phyloP scores from a whole-genome alignment of 192 early-diverging fungal species.

The Diversispora epigaea region DNA sequence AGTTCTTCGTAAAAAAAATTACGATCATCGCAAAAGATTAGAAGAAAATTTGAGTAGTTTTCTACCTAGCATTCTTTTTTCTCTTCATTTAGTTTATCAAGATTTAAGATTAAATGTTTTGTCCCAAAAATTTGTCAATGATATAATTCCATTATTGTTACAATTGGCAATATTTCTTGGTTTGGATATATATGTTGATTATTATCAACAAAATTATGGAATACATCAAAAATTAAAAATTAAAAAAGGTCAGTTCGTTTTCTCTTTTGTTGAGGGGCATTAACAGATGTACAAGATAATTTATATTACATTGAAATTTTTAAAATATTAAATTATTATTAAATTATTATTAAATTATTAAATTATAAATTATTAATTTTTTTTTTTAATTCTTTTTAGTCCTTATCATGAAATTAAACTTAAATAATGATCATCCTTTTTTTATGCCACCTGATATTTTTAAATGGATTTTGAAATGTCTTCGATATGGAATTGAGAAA shows the following conservation, averaged over 20 bases:
- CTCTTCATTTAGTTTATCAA: slow-evolving; percentile 58
- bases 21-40: slow-evolving; percentile 10
- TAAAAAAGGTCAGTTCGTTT: slow-evolving; percentile 26
- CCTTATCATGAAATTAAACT: background rate
- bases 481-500: background rate
- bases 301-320: no score
- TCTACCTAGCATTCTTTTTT: slow-evolving; percentile 41
- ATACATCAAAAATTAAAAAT: background rate
- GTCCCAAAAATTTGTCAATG: slow-evolving; percentile 35
- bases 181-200: slow-evolving; percentile 39
- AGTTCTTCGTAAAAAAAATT: slow-evolving; percentile 34
- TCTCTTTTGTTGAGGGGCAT: background rate
- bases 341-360: slow-evolving; percentile 4
- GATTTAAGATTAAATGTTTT: slow-evolving; percentile 49
- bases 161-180: slow-evolving; percentile 35
- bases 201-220: slow-evolving; percentile 38
- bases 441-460: slow-evolving; percentile 22
- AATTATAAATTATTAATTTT: background rate
- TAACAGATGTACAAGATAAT: background rate
- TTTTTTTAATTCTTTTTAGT: background rate
- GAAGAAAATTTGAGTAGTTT: slow-evolving; percentile 32
- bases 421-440: background rate
- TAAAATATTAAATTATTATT: background rate
- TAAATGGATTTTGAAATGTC: slow-evolving; percentile 25
- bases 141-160: slow-evolving; percentile 36